Base-by-base conservation (phyloP, 2,329 filamentous ascomycete genomes). In the Myriosclerotinia scirpicola region DNA sequence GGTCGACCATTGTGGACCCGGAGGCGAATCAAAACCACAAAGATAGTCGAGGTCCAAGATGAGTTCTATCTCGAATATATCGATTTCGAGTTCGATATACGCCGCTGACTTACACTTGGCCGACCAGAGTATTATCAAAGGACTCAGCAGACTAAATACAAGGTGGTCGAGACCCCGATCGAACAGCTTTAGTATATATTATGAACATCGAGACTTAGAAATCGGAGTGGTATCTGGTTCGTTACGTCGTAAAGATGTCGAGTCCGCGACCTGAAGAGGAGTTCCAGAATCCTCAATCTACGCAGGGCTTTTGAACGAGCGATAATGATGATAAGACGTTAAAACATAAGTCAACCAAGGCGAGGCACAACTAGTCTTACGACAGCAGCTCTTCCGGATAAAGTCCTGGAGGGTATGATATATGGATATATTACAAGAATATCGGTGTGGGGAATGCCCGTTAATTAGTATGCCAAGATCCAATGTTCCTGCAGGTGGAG, bases 251-350 rank as follows among this genome's bases (percentile, higher is more conserved):
- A 52, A n/a, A 36, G 15, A 22, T 40, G 15, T 30, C 14, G 50
- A 36, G 48, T 44, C 68, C 66, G 68, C 44, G 40, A 42, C 11
- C 8, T n/a, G 46, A 46, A 70, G 75, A 77, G 77, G 75, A 78
- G 78, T 77, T 69, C 76, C 77, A 75, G 76, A 77, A 72, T 71
- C 77, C 76, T 74, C 75, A 71, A 74, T 73, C 72, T 74, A 72
- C 67, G 74, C 70, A 73, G 73, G 11, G 36, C 34, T n/a, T 22
- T 44, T 54, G 55, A 61, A 30, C 17, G 48, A 38, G 48, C 6
- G 48, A 48, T 30, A 12, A 46, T 61, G n/a, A 42, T 30, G 30
- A 53, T 54, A 15, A 58, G 12, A 46, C 26, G 11, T 50, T 26
- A 17, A 46, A 38, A 61, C 14, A 46, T 26, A 61, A 44, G 6